Conservation (phyloP, 1,139 yeast species). For the Saccharomycopsis hybrid region DNA sequence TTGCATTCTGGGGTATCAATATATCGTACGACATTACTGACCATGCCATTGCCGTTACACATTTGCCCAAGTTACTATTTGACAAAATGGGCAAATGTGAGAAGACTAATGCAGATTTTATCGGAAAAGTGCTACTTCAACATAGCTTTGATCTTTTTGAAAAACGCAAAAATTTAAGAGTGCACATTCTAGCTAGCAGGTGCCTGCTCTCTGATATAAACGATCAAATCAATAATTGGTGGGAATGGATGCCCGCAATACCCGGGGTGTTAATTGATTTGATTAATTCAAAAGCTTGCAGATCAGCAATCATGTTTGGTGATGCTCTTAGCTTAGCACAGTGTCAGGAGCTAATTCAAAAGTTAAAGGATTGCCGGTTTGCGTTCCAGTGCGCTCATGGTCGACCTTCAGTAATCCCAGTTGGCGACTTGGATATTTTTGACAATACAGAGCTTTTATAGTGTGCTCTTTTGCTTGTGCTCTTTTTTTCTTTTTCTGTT, state of each 20-base stretch:
- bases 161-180: conserved; percentile 28
- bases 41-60: conserved; percentile 27
- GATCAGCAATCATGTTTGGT: conserved; percentile 72
- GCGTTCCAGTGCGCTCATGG: conserved; percentile 91
- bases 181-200: conserved; percentile 27
- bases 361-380: conserved; percentile 41
- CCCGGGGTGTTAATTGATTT: conserved; percentile 46
- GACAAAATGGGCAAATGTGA: conserved; percentile 29
- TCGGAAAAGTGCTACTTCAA: conserved; percentile 22
- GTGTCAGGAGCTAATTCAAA: conserved; percentile 39
- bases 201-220: not conserved
- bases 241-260: conserved; percentile 31
- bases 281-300: conserved; percentile 61
- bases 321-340: conserved; percentile 37
- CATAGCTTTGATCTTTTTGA: conserved; percentile 37
- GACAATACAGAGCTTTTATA: conserved; percentile 26
- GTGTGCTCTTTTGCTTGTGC: not conserved
- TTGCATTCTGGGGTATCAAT: conserved; percentile 41
- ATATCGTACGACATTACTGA: conserved; percentile 22
- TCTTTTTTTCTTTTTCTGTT: not conserved
- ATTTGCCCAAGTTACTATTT: conserved; percentile 37
- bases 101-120: conserved; percentile 21
- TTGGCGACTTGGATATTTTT: conserved; percentile 32
- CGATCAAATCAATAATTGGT: conserved; percentile 34
- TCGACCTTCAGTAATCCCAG: conserved; percentile 64